These are phyloP conservation scores for Dioscorea cayenensis DNA, from an alignment of 116 monocot species.

Conservation along the genomic window DNA sequence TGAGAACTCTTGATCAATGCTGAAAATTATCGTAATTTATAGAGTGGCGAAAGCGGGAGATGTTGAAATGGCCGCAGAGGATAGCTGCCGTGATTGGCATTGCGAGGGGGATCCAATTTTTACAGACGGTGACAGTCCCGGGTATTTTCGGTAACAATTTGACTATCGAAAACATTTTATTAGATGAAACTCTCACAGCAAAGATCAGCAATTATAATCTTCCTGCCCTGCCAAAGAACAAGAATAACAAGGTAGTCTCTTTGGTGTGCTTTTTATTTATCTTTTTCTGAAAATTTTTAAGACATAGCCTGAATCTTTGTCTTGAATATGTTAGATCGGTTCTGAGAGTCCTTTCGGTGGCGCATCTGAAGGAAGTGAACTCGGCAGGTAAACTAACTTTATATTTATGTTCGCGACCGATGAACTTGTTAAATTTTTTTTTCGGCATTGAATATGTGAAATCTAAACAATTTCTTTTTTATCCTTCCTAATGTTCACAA, in stretches of 20 bases:
- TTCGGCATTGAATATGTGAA: not conserved
- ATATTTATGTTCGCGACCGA: not conserved
- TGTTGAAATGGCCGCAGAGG: conserved; percentile 84
- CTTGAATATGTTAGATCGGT: conserved; percentile 22
- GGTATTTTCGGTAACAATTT: conserved; percentile 53
- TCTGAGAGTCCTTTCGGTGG: conserved; percentile 35
- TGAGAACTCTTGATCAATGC: not conserved
- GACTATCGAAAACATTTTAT: conserved; percentile 45
- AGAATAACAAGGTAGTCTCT: conserved; percentile 35
- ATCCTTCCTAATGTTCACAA: no score
- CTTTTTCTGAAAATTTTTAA: not conserved
- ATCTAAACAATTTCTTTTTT: no score
- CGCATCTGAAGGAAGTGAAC: conserved; percentile 18
- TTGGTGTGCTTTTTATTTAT: not conserved
- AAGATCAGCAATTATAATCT: conserved; percentile 68
- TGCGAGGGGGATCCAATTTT: conserved; percentile 58
- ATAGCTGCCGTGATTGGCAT: conserved; percentile 54
- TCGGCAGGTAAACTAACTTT: conserved; percentile 25
- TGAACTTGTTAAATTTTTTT: not conserved
- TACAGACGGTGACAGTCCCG: conserved; percentile 47
- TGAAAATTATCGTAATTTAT: not conserved
- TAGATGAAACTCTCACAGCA: conserved; percentile 61
- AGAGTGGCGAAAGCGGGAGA: conserved; percentile 70
- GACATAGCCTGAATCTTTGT: not conserved
- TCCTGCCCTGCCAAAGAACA: conserved; percentile 33